Evolutionary conservation across 2,329 filamentous ascomycete genomes (phyloP), one percentile per base, ranked within the genome.

Genomic region (Neurospora sp.): DNA sequence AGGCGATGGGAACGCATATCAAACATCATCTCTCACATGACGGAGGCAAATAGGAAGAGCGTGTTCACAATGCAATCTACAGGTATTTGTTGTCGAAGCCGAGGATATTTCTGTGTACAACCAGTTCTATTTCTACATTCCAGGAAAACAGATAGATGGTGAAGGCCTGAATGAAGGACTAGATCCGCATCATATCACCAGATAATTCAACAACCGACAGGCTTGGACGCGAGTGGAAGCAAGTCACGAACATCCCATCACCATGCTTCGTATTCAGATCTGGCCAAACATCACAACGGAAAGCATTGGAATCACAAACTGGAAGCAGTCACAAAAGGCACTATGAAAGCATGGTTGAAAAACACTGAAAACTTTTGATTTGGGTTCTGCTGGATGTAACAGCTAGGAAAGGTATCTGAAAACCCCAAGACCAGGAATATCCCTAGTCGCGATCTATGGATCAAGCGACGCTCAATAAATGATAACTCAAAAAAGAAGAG

Each of bases 401-500:
- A 57, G 46, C 46, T 28, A 33, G 46, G 23, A 33, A 33, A 57
- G 46, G 23, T 33, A 57, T 57, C 46, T 57, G 46, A 28, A 28
- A 57, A 52, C 19, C 1, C 23, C 1, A 1, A 11, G 46, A 57
- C 43, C 23, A 57, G 23, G 1, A 17, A 57, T 57, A 33, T 33
- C 12, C 23, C 46, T 15, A 12, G 33, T 38, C 65, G 36, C 33
- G 38, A 40, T 37, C 33, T 19, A 66, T 66, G 6, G 10, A 38
- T 40, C 65, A 66, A 66, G 65, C 36, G 38, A 66, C 33, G 17
- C 19, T 57, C 46, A 57, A 57, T 28, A 57, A 33, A 66, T 15
- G 15, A 69, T 11, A 72, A 69, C 17, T 68, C 66, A 70, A 71
- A 74, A 33, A 43, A 69, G 67, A 72, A 15, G 40, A 36, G 68